Percentiles rank a stretch among this genome's conserved stretches.
These are phyloP conservation scores for Rhododendron vialii DNA, from an alignment of 148 eudicot species.

Conservation along the genomic window DNA sequence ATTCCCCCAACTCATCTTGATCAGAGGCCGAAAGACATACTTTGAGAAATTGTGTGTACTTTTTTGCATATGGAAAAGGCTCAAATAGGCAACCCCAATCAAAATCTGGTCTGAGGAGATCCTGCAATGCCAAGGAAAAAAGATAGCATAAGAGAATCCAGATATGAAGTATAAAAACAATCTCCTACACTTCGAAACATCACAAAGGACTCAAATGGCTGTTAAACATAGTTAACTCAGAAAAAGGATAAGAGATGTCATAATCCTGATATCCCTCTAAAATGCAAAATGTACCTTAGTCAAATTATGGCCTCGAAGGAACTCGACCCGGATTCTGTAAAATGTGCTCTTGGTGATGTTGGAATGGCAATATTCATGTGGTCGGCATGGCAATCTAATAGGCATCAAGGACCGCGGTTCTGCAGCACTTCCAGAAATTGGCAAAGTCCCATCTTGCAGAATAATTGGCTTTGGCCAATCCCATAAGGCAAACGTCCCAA, in stretches of 20 bases:
- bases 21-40: conserved; percentile 33
- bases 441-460: conserved; percentile 30
- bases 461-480: conserved; percentile 54
- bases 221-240: background rate
- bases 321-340: conserved; percentile 40
- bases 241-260: conserved; percentile 22
- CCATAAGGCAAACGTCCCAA: conserved; percentile 48
- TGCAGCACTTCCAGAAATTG: background rate
- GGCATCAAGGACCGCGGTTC: conserved; percentile 36
- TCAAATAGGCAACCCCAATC: conserved; percentile 45
- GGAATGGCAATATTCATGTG: conserved; percentile 44
- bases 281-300: conserved; percentile 24
- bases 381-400: conserved; percentile 44
- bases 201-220: background rate
- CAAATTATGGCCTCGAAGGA: conserved; percentile 33
- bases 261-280: background rate
- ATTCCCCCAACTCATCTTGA: conserved; percentile 38
- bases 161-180: background rate
- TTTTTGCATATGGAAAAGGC: conserved; percentile 37
- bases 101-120: conserved; percentile 27
- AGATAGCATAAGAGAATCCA: background rate
- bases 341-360: conserved; percentile 50
- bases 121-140: background rate
- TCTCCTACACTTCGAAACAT: background rate
- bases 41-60: conserved; percentile 37